Conservation (phyloP, 257 asterid genomes). For the Ballota nigra region DNA sequence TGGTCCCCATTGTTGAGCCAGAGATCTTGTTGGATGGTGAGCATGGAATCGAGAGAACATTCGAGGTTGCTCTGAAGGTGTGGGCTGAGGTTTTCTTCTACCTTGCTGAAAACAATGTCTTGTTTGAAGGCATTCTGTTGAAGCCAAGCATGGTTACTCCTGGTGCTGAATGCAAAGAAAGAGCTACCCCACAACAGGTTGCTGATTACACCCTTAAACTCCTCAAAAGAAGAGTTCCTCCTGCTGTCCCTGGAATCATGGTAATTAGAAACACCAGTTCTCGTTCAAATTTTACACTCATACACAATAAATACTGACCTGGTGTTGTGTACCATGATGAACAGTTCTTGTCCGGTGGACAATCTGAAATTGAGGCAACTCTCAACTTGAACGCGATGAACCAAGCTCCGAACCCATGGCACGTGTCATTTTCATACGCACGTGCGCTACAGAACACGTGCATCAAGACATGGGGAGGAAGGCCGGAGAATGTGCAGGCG, state of each 20-base stretch:
- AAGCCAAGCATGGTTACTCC: constrained; percentile 87
- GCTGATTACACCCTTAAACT: constrained; percentile 65
- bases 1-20: constrained; percentile 86
- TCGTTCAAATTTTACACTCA: neutral
- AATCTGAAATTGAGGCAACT: constrained; percentile 78
- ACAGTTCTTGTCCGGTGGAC: constrained; percentile 75
- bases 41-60: constrained; percentile 65
- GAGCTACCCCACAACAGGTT: constrained; percentile 56
- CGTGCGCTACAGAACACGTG: constrained; percentile 79
- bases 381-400: constrained; percentile 72
- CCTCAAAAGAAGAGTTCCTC: constrained; percentile 65
- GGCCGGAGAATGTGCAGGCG: constrained; percentile 61
- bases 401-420: constrained; percentile 76
- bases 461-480: constrained; percentile 75
- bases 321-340: neutral
- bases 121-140: constrained; percentile 71
- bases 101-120: constrained; percentile 64
- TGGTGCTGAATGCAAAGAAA: constrained; percentile 63
- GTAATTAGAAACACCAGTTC: constrained; percentile 14
- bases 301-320: neutral
- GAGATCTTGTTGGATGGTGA: constrained; percentile 79
- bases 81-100: constrained; percentile 85
- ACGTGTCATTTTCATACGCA: constrained; percentile 67
- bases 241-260: constrained; percentile 82
- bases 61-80: constrained; percentile 62